phyloP scores from a whole-genome alignment of 768 basidiomycete genomes.

The Russula compacta region DNA sequence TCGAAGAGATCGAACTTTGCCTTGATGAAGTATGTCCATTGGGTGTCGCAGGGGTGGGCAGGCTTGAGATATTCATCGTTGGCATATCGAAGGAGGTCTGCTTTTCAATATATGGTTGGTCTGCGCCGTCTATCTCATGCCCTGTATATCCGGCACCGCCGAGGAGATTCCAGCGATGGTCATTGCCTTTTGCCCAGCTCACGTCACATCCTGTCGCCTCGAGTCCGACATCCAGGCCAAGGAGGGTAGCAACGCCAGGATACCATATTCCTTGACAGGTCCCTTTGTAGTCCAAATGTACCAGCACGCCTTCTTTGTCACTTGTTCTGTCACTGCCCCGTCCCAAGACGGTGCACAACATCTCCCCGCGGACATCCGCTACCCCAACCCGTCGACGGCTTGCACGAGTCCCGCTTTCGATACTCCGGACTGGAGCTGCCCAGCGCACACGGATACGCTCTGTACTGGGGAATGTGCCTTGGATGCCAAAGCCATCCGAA shows the following conservation, averaged over 20 bases:
- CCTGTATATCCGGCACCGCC: constrained; percentile 67
- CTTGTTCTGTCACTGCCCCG: constrained; percentile 31
- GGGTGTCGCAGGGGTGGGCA: constrained; percentile 6
- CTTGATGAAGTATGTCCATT: constrained; percentile 31
- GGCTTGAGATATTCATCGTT: constrained; percentile 20
- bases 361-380: constrained; percentile 56
- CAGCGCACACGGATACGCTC: constrained; percentile 70
- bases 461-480: constrained; percentile 69
- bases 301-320: constrained; percentile 40
- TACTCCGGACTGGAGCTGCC: constrained; percentile 37
- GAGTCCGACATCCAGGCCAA: constrained; percentile 68
- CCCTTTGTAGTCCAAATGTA: constrained; percentile 63
- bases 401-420: constrained; percentile 44
- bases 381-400: constrained; percentile 63
- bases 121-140: constrained; percentile 45
- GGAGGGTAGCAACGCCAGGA: constrained; percentile 71
- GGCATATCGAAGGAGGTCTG: constrained; percentile 32
- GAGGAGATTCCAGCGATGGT: constrained; percentile 48
- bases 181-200: constrained; percentile 47
- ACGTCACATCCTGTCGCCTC: constrained; percentile 62
- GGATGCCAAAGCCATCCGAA: constrained; percentile 56
- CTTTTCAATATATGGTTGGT: constrained; percentile 16
- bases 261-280: constrained; percentile 74
- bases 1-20: constrained; percentile 28
- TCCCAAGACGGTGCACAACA: constrained; percentile 52